Percentiles rank a stretch among this genome's conserved stretches.
Conservation (phyloP, 2,329 filamentous ascomycete species). For the Cordyceps farinosa region DNA sequence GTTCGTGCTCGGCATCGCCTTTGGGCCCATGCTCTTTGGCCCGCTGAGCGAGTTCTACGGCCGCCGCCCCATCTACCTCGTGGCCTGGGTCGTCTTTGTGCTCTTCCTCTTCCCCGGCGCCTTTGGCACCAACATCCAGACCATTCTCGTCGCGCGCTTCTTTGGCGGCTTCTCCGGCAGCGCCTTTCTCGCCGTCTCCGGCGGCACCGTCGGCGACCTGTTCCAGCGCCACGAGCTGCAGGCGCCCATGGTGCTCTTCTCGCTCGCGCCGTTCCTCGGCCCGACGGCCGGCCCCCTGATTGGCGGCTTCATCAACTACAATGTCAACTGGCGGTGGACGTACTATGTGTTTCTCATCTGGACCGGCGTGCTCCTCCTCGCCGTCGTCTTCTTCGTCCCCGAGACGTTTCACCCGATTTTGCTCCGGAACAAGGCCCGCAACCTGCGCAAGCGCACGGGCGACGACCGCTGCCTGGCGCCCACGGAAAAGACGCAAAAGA, state of each 20-base stretch:
- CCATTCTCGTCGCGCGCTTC: conserved; percentile 74
- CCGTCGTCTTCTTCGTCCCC: conserved; percentile 71
- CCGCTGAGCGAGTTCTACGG: conserved; percentile 77
- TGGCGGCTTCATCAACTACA: conserved; percentile 80
- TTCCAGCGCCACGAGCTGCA: conserved; percentile 67
- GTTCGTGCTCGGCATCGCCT: conserved; percentile 72
- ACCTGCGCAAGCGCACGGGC: conserved; percentile 70
- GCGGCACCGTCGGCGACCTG: conserved; percentile 80
- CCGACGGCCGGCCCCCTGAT: conserved; percentile 57
- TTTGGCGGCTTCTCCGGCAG: conserved; percentile 69
- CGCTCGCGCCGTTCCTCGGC: conserved; percentile 61
- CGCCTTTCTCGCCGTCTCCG: conserved; percentile 69
- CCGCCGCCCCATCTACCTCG: conserved; percentile 74
- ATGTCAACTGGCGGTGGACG: conserved; percentile 72
- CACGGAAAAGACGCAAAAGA: conserved; percentile 68
- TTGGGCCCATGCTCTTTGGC: conserved; percentile 60
- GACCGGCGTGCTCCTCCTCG: conserved; percentile 60
- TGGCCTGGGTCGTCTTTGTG: conserved; percentile 69
- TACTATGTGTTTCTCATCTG: conserved; percentile 85
- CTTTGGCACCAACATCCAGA: conserved; percentile 75
- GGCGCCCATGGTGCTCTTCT: conserved; percentile 80
- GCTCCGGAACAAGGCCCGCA: conserved; percentile 67
- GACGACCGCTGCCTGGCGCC: conserved; percentile 73
- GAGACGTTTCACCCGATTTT: conserved; percentile 83
- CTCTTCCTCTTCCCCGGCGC: conserved; percentile 81